Conservation (phyloP, 163 green algal genomes). For the Chlorella variabilis region DNA sequence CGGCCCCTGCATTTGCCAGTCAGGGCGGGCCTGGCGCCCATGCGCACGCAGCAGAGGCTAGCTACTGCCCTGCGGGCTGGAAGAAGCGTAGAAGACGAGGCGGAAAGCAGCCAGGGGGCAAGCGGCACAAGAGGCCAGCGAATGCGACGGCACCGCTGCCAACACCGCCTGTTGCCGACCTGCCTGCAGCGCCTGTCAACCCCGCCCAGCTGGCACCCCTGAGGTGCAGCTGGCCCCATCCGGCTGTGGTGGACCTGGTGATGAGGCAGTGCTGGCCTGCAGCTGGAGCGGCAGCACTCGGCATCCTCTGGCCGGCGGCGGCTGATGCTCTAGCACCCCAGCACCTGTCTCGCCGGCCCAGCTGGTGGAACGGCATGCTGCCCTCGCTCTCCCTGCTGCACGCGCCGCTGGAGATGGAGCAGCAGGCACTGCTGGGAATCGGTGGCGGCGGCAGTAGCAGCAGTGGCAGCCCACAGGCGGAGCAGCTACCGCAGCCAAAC, state of each 20-base stretch:
- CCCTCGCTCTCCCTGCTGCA: conserved; percentile 14
- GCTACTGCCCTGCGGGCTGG: not conserved
- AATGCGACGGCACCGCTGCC: too few relatives aligned
- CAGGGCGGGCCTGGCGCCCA: not conserved
- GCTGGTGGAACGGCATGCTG: conserved; percentile 32
- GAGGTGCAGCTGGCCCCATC: conserved; percentile 19
- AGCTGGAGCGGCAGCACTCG: not conserved
- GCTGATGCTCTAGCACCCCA: too few relatives aligned
- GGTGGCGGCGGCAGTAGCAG: not conserved
- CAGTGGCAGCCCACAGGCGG: not conserved
- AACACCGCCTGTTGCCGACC: not conserved
- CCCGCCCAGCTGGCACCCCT: conserved; percentile 20
- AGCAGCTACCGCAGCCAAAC: not conserved
- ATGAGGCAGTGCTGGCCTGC: conserved; percentile 12
- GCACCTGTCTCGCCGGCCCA: not conserved
- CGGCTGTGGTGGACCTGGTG: conserved; percentile 17
- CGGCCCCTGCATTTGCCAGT: not conserved
- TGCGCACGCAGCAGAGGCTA: not conserved
- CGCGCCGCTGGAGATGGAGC: not conserved
- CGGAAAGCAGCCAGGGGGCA: not conserved
- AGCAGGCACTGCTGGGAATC: not conserved
- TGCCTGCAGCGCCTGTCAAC: not conserved
- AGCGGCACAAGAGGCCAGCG: conserved; percentile 4
- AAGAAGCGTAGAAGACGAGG: conserved; percentile 1
- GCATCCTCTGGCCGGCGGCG: too few relatives aligned